Evolutionary conservation across 2,329 filamentous ascomycete genomes (phyloP).

Genomic region (Colletotrichum limetticola): DNA sequence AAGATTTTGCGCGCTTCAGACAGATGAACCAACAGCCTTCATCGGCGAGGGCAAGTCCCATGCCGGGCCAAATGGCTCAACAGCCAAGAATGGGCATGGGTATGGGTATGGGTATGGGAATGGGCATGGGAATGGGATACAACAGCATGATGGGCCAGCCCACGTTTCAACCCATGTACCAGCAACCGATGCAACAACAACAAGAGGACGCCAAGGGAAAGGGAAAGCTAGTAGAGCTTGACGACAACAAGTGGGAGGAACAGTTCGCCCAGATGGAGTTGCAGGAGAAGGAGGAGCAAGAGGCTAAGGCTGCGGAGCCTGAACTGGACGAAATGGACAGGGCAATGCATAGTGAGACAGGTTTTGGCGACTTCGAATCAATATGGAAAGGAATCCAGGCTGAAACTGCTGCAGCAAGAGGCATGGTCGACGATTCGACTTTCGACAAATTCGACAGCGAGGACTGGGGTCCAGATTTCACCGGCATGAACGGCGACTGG

Average conservation of each 20-base stretch:
- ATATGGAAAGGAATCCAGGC: constrained; percentile 87
- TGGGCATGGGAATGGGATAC: constrained; percentile 66
- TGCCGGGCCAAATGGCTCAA: constrained; percentile 66
- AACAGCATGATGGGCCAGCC: constrained; percentile 66
- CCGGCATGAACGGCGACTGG: constrained; percentile 70
- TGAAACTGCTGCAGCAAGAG: constrained; percentile 75
- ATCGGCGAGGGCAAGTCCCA: constrained; percentile 63
- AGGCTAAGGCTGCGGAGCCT: constrained; percentile 73
- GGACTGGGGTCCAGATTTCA: constrained; percentile 78
- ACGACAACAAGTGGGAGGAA: constrained; percentile 95
- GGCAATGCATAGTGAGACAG: constrained; percentile 73
- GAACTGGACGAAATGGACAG: constrained; percentile 90
- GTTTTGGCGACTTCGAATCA: constrained; percentile 88
- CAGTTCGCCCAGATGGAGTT: constrained; percentile 92
- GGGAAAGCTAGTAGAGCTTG: constrained; percentile 92
- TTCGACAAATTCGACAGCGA: constrained; percentile 79
- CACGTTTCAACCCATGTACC: constrained; percentile 65
- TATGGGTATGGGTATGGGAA: constrained; percentile 52
- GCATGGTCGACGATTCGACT: constrained; percentile 74
- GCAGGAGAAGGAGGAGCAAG: constrained; percentile 65
- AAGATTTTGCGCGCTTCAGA: constrained; percentile 90
- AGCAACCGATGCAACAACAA: constrained; percentile 56
- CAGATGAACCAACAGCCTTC: constrained; percentile 71
- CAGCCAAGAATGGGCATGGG: constrained; percentile 53
- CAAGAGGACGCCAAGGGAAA: constrained; percentile 77